Evolutionary conservation across 495 filamentous ascomycete species (phyloP), one percentile per base, ranked within the genome.

Genomic region (Parathielavia hyrcaniae): DNA sequence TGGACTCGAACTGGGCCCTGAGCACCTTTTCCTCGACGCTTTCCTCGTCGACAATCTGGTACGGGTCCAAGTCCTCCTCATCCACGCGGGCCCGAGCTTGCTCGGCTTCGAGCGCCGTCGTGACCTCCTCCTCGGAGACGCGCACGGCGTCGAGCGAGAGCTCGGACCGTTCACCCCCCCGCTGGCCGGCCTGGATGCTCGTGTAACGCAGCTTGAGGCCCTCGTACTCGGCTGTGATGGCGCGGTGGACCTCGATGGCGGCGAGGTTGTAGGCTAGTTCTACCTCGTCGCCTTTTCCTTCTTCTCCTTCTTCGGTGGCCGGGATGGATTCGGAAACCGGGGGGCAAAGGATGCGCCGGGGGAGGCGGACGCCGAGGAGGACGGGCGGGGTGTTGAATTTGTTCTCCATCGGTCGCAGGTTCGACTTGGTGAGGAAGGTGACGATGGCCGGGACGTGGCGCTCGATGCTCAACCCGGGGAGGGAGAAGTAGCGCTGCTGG

Each of bases 221-320:
- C 1, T 67, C 50, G 63, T 68, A 75, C 5, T 65, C 61, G 26
- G 75, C 60, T 1, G 67, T 57, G 20, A 77, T 58, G 44, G 64
- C 62, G 23, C 69, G 69, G 9, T 71, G 69, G 9, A 76, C 60
- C 49, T 82, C 78, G 8, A 79, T 54, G 4, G 73, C 73, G 30
- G 68, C 69, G 59, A 79, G 77, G 20, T 71, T 60, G 69, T 83
- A 82, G 38, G 71, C 57, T 11, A 78, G 62, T 22, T 66, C 53
- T 23, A 73, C 20, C 23, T 65, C 35, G 14, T 69, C 30, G 12
- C 7, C 10, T 43, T 11, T 55, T 17, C 19, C 16, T 23, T 69
- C 30, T 6, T 3, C 10, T 43, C 9, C 55, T 17, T 22, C 16
- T 23, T 16, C 5, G n/a, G 54, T 13, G 19, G 10, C 34, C 41